Percentiles rank a stretch among this genome's conserved stretches.
These are phyloP conservation scores for Apophysomyces variabilis DNA, from an alignment of 371 early-diverging fungal genomes.

Conservation along the genomic window DNA sequence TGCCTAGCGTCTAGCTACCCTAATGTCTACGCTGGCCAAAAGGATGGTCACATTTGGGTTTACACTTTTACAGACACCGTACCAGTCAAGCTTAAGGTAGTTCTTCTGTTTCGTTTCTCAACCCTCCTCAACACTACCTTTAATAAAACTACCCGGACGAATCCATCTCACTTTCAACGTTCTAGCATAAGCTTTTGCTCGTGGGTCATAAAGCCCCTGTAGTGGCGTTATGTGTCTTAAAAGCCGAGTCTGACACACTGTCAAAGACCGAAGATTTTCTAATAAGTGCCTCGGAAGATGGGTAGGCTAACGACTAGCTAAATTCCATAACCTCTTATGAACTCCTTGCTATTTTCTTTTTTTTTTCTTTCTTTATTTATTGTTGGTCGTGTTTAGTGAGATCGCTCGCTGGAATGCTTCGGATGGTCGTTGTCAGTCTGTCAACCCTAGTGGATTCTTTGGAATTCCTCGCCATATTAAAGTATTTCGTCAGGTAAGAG, in stretches of 20 bases:
- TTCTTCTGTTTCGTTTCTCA: not conserved
- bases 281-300: slow-evolving; percentile 69
- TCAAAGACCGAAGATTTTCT: slow-evolving; percentile 58
- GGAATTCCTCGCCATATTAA: slow-evolving; percentile 60
- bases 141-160: not conserved
- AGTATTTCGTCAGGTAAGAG: slow-evolving; percentile 38
- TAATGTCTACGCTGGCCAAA: slow-evolving; percentile 59
- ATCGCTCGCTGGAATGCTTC: slow-evolving; percentile 73
- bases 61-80: slow-evolving; percentile 28
- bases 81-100: slow-evolving; percentile 6
- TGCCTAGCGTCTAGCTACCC: slow-evolving; percentile 38
- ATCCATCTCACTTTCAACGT: slow-evolving; percentile 21
- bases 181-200: slow-evolving; percentile 57
- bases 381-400: slow-evolving; percentile 44
- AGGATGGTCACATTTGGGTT: slow-evolving; percentile 67
- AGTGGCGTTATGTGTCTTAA: slow-evolving; percentile 55
- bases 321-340: too few relatives aligned
- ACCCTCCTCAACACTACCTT: not conserved
- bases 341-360: too few relatives aligned
- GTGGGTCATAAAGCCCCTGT: slow-evolving; percentile 64
- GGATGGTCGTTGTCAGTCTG: slow-evolving; percentile 74
- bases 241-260: slow-evolving; percentile 42
- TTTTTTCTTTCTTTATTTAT: too few relatives aligned
- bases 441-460: slow-evolving; percentile 62
- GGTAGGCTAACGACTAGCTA: slow-evolving; percentile 41